Conservation (phyloP, 2,329 filamentous ascomycete species). For the Elsinoe batatas region DNA sequence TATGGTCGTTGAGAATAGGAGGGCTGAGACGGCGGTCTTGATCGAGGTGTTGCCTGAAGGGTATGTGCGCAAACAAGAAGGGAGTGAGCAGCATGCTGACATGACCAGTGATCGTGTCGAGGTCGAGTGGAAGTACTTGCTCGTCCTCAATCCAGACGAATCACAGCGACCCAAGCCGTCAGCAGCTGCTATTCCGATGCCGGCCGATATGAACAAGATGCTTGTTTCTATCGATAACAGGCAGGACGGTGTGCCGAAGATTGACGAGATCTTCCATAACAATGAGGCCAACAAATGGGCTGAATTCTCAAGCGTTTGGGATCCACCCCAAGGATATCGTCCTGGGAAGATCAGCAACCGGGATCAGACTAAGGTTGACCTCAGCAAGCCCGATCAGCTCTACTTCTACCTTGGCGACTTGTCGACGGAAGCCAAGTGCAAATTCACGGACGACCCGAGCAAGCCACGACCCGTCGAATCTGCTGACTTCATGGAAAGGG, state of each 20-base stretch:
- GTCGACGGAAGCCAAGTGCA: constrained; percentile 82
- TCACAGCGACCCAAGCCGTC: constrained; percentile 67
- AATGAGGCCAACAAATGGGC: constrained; percentile 38
- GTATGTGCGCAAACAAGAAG: constrained; percentile 41
- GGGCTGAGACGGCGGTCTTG: constrained; percentile 63
- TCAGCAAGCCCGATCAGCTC: constrained; percentile 62
- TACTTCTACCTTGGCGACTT: constrained; percentile 82
- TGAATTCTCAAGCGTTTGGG: constrained; percentile 59
- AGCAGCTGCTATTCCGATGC: constrained; percentile 60
- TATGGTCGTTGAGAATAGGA: constrained; percentile 72
- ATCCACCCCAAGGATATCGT: constrained; percentile 32
- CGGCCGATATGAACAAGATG: constrained; percentile 42
- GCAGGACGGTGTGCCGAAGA: constrained; percentile 40
- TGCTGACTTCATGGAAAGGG: constrained; percentile 63
- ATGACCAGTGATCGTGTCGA: constrained; percentile 56
- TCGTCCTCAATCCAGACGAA: constrained; percentile 61
- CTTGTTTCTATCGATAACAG: constrained; percentile 38
- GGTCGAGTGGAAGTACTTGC: constrained; percentile 75
- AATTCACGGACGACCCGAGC: constrained; percentile 73
- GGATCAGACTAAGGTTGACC: constrained; percentile 58
- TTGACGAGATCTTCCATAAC: constrained; percentile 39
- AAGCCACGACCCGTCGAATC: constrained; percentile 54
- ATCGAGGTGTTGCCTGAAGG: constrained; percentile 77
- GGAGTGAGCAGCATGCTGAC: constrained; percentile 26
- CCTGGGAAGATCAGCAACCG: constrained; percentile 23